Evolutionary conservation across 352 stramenopile species (phyloP), one percentile per base, ranked within the genome.

Genomic region (Globisporangium alternatum): DNA sequence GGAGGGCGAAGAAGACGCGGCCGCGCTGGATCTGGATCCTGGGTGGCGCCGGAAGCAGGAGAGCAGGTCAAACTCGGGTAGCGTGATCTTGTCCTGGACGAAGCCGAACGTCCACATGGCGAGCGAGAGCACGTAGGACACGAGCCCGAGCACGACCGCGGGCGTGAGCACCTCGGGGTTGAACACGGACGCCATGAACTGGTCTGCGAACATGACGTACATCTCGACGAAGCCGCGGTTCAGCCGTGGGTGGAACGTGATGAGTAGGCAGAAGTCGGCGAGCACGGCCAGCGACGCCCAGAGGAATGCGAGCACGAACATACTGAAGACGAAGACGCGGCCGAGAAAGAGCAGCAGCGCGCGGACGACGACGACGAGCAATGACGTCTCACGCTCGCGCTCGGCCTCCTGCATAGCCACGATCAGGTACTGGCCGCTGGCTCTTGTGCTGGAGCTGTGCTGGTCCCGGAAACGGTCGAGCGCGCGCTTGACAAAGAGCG

Each of bases 161-260:
- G 71, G 70, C 6, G 78, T 83, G 33, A 88, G 67, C 52, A 86
- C 73, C 62, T 88, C 77, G 52, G 87, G 77, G 62, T 87, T 77
- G 47, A 70, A 71, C 30, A 89, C 55, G 31, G 76, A 84, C 0
- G 73, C 81, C 17, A 74, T 83, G 62, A 90, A 86, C 57, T 88
- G 77, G 31, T 66, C 69, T 47, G 77, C 77, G 62, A 87, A 88
- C 48, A 80, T 85, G 55, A 87, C 68, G 60, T 87, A 88, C 47
- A 86, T 82, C 45, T 82, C 68, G 5, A 90, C 81, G 49, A 86
- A 86, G 15, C 77, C 78, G 31, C 81, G 81, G 63, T 85, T 86
- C 10, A 90, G 53, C 41, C 81, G 63, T 19, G 81, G 81, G 47
- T 90, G 81, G 73, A 90, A 76, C 22, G 81, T 83, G 56, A 88